Evolutionary conservation across 345 rosid species (phyloP).

Genomic region (Orychophragmus violaceus): DNA sequence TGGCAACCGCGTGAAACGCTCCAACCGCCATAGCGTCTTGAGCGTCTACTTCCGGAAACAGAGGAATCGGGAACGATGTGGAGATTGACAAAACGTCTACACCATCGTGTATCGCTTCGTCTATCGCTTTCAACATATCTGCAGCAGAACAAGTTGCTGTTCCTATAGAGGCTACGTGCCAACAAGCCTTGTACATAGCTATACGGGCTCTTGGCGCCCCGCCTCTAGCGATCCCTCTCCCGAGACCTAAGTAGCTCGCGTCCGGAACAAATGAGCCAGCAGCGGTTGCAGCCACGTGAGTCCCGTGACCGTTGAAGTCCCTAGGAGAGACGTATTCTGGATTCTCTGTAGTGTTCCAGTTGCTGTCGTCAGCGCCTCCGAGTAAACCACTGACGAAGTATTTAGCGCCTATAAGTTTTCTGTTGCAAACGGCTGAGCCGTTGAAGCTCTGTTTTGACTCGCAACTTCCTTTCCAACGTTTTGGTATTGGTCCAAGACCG

Average conservation of each 20-base stretch:
- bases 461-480: slow-evolving; percentile 51
- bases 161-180: slow-evolving; percentile 29
- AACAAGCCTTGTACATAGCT: slow-evolving; percentile 55
- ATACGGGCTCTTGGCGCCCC: slow-evolving; percentile 50
- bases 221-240: slow-evolving; percentile 38
- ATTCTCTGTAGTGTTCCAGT: slow-evolving; percentile 29
- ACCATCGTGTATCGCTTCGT: slow-evolving; percentile 47
- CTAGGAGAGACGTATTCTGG: slow-evolving; percentile 43
- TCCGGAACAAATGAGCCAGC: slow-evolving; percentile 40
- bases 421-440: slow-evolving; percentile 35
- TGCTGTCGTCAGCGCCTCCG: slow-evolving; percentile 28
- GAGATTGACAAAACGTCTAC: slow-evolving; percentile 34
- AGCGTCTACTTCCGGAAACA: slow-evolving; percentile 37
- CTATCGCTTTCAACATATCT: slow-evolving; percentile 50
- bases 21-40: slow-evolving; percentile 43
- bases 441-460: slow-evolving; percentile 29
- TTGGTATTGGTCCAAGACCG: slow-evolving; percentile 45
- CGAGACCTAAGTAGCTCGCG: slow-evolving; percentile 39
- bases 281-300: slow-evolving; percentile 55
- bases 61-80: slow-evolving; percentile 18
- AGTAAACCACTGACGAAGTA: slow-evolving; percentile 37
- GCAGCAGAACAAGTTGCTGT: slow-evolving; percentile 36
- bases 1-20: slow-evolving; percentile 49
- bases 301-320: slow-evolving; percentile 57
- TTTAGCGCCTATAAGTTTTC: slow-evolving; percentile 50